Base-by-base conservation (phyloP, 768 basidiomycete species). In the Naganishia friedmannii region DNA sequence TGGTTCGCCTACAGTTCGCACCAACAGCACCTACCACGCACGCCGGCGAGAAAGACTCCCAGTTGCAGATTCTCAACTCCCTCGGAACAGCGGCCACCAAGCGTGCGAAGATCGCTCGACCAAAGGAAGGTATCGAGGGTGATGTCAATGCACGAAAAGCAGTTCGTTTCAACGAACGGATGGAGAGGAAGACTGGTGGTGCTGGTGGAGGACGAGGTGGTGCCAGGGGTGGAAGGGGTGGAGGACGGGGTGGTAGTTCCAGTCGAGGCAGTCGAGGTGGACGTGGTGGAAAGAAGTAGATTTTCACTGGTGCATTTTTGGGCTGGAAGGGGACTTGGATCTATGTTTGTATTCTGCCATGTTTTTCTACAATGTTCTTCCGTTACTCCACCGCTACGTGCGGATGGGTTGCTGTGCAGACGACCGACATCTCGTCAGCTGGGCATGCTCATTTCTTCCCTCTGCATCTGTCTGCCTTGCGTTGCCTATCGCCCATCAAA, bases 91-190 rank as follows among this genome's bases (percentile, higher is more conserved):
- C 83, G 46, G 72, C 74, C 23, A 82, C 83, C 42, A 87, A 88
- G 53, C 74, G 71, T 53, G 77, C 85, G 1, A 92, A 88, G 82
- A 89, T 88, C 77, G 85, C 85, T 72, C 85, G 85, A 65, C 78
- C 76, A 29, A 82, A 79, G n/a, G 77, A 81, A 77, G 70, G 79
- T 82, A 32, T 85, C 81, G 76, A 87, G 84, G 74, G 83, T 31
- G 86, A 89, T 3, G 80, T 99, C 65, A 94, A 97, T 78, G 86
- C 90, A 0, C 86, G 95, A 69, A 98, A 97, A 80, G 94, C 94
- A 0, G 87, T 98, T 28, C 84, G 90, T 54, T 84, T 85, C 65
- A 69, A 75, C 55, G 78, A 68, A 37, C 70, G 72, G 45, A 71
- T 63, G 67, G 77, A 76, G 63, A 78, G 90, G 37, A 87, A 84